A percentile compares a stretch with the other conserved stretches of the same genome.
These are phyloP conservation scores for Exsudoporus floridanus DNA, from an alignment of 1,284 basidiomycete genomes.

Conservation along the genomic window DNA sequence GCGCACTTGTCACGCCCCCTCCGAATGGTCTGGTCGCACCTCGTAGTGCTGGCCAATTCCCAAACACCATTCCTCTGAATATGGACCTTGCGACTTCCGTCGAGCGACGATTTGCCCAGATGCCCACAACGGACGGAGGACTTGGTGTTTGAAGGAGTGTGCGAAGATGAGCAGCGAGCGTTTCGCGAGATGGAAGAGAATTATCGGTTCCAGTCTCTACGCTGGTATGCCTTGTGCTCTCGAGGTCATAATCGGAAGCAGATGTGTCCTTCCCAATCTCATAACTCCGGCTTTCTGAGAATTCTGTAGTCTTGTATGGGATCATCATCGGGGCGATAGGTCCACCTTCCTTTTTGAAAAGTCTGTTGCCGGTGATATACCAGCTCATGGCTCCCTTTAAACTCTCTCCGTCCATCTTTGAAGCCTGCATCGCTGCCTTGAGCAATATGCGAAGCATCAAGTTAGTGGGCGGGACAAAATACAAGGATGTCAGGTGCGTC, in stretches of 20 bases:
- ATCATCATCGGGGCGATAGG: slow-evolving; percentile 17
- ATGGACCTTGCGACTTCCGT: slow-evolving; percentile 46
- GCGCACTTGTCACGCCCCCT: slow-evolving; percentile 29
- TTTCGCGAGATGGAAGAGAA: slow-evolving; percentile 10
- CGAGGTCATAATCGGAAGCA: background rate
- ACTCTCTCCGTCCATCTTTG: slow-evolving; percentile 47
- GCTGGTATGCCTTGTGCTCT: background rate
- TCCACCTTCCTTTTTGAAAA: slow-evolving; percentile 17
- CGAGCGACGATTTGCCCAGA: slow-evolving; percentile 51
- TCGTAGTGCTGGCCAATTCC: slow-evolving; percentile 44
- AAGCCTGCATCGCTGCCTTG: slow-evolving; percentile 53
- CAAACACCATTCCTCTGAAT: slow-evolving; percentile 52
- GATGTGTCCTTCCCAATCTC: background rate
- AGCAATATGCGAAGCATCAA: slow-evolving; percentile 60
- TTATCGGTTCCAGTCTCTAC: background rate
- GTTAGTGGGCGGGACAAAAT: slow-evolving; percentile 52
- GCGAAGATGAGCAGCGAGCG: slow-evolving; percentile 24
- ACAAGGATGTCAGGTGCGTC: slow-evolving; percentile 55
- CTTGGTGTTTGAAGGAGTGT: slow-evolving; percentile 15
- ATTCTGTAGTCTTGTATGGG: background rate
- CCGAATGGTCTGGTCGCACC: slow-evolving; percentile 30
- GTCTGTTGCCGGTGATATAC: slow-evolving; percentile 25
- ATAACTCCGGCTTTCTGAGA: background rate
- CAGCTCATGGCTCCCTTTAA: slow-evolving; percentile 44
- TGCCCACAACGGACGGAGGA: slow-evolving; percentile 33